Evolutionary conservation across 495 filamentous ascomycete species (phyloP), one percentile per base, ranked within the genome.

Genomic region (Lasiosphaeria hispida): DNA sequence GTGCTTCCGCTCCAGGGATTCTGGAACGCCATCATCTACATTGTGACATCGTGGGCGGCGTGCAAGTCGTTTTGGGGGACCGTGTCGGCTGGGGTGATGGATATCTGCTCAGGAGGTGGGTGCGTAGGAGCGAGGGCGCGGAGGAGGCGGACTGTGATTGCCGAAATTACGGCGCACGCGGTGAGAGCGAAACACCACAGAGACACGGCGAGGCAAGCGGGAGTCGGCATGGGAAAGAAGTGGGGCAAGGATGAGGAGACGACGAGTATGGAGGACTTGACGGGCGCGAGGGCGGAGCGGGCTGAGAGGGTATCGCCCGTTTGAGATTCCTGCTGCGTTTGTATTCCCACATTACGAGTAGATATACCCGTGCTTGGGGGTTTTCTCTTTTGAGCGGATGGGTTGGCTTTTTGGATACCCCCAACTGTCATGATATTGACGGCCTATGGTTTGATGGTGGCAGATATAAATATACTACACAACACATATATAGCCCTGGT

Each of bases 1-100:
- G 90, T 94, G 0, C 78, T 95, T 10, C 91, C 91, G 0, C 75
- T 92, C 0, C 91, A 95, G 66, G 91, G 91, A 1, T 91, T 93
- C 67, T 93, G 89, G 87, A 96, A 95, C 66, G 83, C 85, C 23
- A 66, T 90, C 49, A 90, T 96, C 57, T 96, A 95, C 73, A 67
- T 84, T 4, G 83, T 83, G 14, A 90, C 89, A 1, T 83, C 76
- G 19, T 79, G 74, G 74, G 61, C 67, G 23, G 78, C 79, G 3
- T 78, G 75, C 56, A 70, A 70, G 60, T 58, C 65, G 14, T 63
- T 77, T 3, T 68, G 65, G 58, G 59, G 58, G 0, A 61, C 48
- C 13, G 34, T 63, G 10, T 30, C 23, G 23, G 23, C 23, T 30
- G 23, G 23, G 23, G 38, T 50, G 13, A 11, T 35, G n/a, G 19